Conservation (phyloP, 371 early-diverging fungal species). For the Mucor plumbeus region DNA sequence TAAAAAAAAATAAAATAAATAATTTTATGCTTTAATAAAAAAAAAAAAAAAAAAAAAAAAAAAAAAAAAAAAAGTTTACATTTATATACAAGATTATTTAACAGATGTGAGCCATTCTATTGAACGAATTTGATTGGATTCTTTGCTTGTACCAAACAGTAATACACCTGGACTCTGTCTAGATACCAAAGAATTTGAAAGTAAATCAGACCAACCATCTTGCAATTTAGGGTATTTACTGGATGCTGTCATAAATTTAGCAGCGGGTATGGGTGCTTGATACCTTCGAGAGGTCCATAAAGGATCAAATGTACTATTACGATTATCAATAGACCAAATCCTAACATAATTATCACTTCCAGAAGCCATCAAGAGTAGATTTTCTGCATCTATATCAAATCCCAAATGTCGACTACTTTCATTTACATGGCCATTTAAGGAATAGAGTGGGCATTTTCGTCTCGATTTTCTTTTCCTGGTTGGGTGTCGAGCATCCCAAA, state of each 20-base stretch:
- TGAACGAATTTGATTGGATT: neutral
- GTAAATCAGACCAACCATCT: conserved; percentile 19
- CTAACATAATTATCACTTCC: conserved; percentile 31
- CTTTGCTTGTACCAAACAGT: conserved; percentile 16
- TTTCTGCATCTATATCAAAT: conserved; percentile 27
- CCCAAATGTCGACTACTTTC: conserved; percentile 21
- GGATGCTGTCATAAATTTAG: conserved; percentile 15
- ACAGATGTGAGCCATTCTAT: conserved; percentile 25
- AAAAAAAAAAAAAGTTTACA: neutral
- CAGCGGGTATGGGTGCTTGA: conserved; percentile 25
- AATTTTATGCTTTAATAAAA: too few relatives aligned
- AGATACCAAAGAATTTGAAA: neutral
- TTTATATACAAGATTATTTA: neutral
- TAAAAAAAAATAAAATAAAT: neutral
- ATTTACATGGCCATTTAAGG: conserved; percentile 32
- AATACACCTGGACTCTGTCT: conserved; percentile 15
- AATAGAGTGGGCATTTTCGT: conserved; percentile 14
- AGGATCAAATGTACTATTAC: conserved; percentile 14
- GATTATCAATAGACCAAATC: conserved; percentile 32
- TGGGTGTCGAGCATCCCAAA: conserved; percentile 35
- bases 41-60: neutral
- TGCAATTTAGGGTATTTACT: conserved; percentile 12
- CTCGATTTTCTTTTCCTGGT: neutral
- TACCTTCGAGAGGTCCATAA: conserved; percentile 32
- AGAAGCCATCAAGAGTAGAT: conserved; percentile 23